phyloP scores from a whole-genome alignment of 495 filamentous ascomycete species.

The Penicillium crystallinum region DNA sequence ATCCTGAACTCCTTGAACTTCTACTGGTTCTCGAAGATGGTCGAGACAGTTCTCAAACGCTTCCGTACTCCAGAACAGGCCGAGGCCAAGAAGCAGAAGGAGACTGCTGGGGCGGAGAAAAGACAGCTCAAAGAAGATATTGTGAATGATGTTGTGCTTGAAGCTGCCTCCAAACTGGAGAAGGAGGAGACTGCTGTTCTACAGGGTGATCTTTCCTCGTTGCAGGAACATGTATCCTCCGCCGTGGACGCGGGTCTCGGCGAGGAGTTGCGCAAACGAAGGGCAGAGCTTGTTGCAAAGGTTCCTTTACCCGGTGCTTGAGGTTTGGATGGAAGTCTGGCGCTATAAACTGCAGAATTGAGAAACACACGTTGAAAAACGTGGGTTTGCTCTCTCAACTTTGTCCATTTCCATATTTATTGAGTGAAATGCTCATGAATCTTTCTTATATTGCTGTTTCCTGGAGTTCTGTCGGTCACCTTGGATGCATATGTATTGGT shows the following conservation, averaged over 20 bases:
- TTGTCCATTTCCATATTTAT: background rate
- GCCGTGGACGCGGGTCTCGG: conserved; percentile 20
- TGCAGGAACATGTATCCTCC: conserved; percentile 23
- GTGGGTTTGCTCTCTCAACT: background rate
- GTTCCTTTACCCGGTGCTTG: conserved; percentile 16
- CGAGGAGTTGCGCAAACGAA: conserved; percentile 29
- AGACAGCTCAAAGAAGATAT: conserved; percentile 20
- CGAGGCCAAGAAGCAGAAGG: conserved; percentile 13
- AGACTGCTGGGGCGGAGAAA: conserved; percentile 6
- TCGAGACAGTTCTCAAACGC: conserved; percentile 80
- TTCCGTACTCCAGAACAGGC: conserved; percentile 51
- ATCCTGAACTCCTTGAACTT: conserved; percentile 84
- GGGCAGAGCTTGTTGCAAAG: conserved; percentile 18
- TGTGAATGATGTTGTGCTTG: conserved; percentile 30
- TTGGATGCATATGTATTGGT: background rate
- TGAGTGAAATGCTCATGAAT: background rate
- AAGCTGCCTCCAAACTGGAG: conserved; percentile 33
- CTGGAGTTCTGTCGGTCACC: background rate
- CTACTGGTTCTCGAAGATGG: conserved; percentile 97
- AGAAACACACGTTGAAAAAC: background rate
- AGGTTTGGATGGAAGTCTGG: background rate
- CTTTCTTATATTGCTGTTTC: background rate
- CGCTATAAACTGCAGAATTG: no score
- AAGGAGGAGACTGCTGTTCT: conserved; percentile 31
- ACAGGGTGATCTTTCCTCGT: conserved; percentile 19